Evolutionary conservation across 495 filamentous ascomycete genomes (phyloP).

Genomic region (Penicillium atrosanguineum): DNA sequence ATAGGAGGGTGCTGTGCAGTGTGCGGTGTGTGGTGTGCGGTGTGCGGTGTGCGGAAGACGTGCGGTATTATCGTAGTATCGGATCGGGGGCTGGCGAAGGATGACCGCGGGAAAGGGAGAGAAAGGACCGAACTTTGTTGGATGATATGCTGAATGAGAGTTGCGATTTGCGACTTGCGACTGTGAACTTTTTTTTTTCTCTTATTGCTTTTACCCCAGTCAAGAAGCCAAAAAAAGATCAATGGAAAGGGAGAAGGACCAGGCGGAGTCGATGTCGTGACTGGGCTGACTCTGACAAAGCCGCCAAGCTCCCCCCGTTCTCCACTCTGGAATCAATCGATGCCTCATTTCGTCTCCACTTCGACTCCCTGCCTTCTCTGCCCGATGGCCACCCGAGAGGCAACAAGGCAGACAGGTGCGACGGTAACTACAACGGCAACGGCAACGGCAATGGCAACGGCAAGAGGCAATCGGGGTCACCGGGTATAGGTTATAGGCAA

Average conservation of each 20-base stretch:
- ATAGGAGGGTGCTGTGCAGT: too few relatives aligned
- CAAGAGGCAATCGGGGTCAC: not conserved
- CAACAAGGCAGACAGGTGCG: conserved; percentile 1
- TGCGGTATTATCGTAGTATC: not conserved
- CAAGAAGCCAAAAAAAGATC: not conserved
- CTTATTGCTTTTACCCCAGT: not conserved
- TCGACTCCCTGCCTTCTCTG: not conserved
- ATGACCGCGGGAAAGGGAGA: conserved; percentile 23
- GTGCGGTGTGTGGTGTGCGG: too few relatives aligned
- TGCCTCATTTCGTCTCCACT: conserved; percentile 9
- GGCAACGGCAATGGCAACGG: not conserved
- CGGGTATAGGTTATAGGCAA: not conserved
- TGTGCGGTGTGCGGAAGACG: too few relatives aligned
- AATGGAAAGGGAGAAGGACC: conserved; percentile 17
- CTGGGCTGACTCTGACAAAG: conserved; percentile 26
- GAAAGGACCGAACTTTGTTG: not conserved
- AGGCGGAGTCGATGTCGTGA: conserved; percentile 29
- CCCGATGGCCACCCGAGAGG: not conserved
- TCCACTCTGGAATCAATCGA: conserved; percentile 14
- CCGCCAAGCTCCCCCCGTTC: conserved; percentile 24
- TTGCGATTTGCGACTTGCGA: not conserved
- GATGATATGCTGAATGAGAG: not conserved
- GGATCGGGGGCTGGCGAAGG: conserved; percentile 6
- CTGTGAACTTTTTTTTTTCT: conserved; percentile 1
- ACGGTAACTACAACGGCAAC: not conserved